Percentiles rank a stretch among this genome's conserved stretches.
Conservation (phyloP, 164 flowering plant genomes). For the Malania oleifera region DNA sequence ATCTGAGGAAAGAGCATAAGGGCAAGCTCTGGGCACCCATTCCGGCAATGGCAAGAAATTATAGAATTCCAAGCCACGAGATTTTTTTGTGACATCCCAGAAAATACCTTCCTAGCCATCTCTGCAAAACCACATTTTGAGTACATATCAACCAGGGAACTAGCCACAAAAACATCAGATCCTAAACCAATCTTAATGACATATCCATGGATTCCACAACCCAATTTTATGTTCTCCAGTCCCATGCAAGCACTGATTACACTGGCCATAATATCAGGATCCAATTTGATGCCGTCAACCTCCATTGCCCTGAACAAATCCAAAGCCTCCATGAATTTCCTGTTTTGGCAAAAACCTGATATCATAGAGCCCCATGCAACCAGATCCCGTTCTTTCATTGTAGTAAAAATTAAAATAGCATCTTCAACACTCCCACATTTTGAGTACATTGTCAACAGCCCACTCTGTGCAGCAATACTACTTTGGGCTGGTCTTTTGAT, state of each 20-base stretch:
- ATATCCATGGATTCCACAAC: slow-evolving; percentile 41
- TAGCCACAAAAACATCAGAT: slow-evolving; percentile 39
- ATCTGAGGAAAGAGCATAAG: slow-evolving; percentile 38
- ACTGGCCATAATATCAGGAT: slow-evolving; percentile 39
- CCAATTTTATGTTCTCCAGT: slow-evolving; percentile 25
- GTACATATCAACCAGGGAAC: slow-evolving; percentile 49
- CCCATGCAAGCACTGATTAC: slow-evolving; percentile 35
- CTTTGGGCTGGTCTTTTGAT: slow-evolving; percentile 34
- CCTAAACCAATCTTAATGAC: slow-evolving; percentile 34
- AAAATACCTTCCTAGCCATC: slow-evolving; percentile 32
- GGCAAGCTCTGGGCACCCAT: slow-evolving; percentile 36
- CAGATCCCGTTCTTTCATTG: slow-evolving; percentile 35
- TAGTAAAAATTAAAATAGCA: slow-evolving; percentile 33
- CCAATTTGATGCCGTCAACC: slow-evolving; percentile 31
- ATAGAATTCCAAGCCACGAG: slow-evolving; percentile 60
- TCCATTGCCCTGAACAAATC: slow-evolving; percentile 27
- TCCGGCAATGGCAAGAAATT: slow-evolving; percentile 36
- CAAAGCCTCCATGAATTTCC: slow-evolving; percentile 34
- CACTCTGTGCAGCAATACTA: slow-evolving; percentile 37
- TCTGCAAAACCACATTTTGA: slow-evolving; percentile 38
- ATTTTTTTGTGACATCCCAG: slow-evolving; percentile 33
- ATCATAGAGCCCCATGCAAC: slow-evolving; percentile 57
- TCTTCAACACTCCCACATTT: slow-evolving; percentile 36
- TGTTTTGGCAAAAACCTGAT: slow-evolving; percentile 37
- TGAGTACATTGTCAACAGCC: slow-evolving; percentile 50